Base-by-base conservation (phyloP, 2,329 filamentous ascomycete species). In the Graphium sp. region DNA sequence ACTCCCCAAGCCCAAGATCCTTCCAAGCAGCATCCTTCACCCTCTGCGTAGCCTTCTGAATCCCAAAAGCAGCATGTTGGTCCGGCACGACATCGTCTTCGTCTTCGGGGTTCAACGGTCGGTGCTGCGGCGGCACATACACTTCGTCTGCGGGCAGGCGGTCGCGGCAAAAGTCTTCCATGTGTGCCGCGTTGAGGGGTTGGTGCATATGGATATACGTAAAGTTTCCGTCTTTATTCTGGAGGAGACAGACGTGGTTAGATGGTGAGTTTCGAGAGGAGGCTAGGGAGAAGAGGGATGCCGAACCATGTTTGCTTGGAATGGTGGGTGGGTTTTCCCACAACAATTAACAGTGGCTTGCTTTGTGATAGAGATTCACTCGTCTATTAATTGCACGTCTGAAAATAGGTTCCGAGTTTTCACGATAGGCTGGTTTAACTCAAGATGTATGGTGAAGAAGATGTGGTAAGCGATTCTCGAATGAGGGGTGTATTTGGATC, bases 61-160 rank as follows among this genome's bases (percentile, higher is more conserved):
- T 89, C 22, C 81, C 82, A 47, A 89, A 89, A 1, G 81, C 82
- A 9, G 81, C 81, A 46, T 89, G 81, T 53, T 89, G 81, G 49
- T 89, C 80, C 1, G 82, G 81, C 5, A 89, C 81, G 4, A 89
- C 77, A 44, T 89, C 81, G 45, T 89, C 82, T 52, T 89, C 80
- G 47, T 89, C 81, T 50, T 89, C 81, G 0, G 82, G 81, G 47
- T 89, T 87, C 44, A 84, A 63, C 22, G 81, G 82, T 47, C 83
- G 79, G 46, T 84, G 71, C 36, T 82, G 70, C 6, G 72, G 71
- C 19, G 77, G 71, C n/a, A 91, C 77, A 49, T 80, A 79, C 46
- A 89, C 80, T 32, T 85, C 78, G 53, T 89, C 81, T 35, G 65
- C 58, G n/a, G 74, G 73, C 24, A 79, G 64, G 43, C 62, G 66